Evolutionary conservation across 169 alveolate genomes (phyloP).

Genomic region (Blepharisma undulans): DNA sequence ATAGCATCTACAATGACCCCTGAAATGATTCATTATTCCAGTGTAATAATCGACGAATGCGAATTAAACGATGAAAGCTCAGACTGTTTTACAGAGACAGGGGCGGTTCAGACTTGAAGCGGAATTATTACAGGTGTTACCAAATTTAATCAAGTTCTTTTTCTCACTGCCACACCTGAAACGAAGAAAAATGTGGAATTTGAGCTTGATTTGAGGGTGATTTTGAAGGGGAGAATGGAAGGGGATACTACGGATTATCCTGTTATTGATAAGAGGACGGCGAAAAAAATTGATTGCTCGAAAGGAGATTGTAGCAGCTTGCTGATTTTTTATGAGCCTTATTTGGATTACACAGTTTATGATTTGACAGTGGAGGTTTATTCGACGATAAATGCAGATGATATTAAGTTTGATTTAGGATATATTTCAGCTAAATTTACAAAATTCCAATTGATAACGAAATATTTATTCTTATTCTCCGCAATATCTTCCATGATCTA

Average conservation of each 20-base stretch:
- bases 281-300: background rate
- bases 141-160: background rate
- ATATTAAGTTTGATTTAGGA: background rate
- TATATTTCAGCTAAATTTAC: background rate
- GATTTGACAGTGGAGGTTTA: background rate
- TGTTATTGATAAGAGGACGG: background rate
- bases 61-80: background rate
- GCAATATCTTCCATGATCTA: background rate
- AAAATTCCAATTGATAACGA: background rate
- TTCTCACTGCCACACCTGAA: background rate
- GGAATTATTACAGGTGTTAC: background rate
- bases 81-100: background rate
- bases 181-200: background rate
- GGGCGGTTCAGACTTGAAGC: background rate
- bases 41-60: background rate
- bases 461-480: background rate
- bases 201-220: background rate
- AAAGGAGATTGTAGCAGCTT: slow-evolving; percentile 9
- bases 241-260: background rate
- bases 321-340: slow-evolving; percentile 10
- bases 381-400: background rate
- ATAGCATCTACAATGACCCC: background rate
- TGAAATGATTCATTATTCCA: background rate
- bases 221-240: background rate
- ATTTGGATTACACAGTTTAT: slow-evolving; percentile 12